Base-by-base conservation (phyloP, 2,329 filamentous ascomycete genomes). In the Arthrobotrys pseudoclavata region DNA sequence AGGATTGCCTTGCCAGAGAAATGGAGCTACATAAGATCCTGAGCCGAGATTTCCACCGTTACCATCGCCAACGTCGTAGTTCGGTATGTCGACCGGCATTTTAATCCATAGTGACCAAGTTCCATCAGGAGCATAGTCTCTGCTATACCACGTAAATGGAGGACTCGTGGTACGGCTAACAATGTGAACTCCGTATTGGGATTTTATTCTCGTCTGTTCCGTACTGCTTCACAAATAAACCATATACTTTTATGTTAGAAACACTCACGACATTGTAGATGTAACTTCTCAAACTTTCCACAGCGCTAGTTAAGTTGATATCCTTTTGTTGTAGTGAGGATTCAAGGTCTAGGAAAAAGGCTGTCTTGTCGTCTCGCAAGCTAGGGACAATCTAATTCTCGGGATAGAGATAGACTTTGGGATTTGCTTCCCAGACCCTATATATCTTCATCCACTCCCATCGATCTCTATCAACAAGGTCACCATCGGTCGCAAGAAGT, bases 301-400 rank as follows among this genome's bases (percentile, higher is more conserved):
- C 53, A 12, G 50, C 50, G 26, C 50, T 31, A 1, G 50, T 53
- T 9, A 53, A 53, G 26, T 55, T 79, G 10, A 82, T 5, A 53
- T 83, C 67, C 15, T 76, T 79, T 69, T 83, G 81, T 42, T 75
- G 34, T 1, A 83, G n/a, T 2, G 70, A 68, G 0, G 66, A 22
- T 64, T 83, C 82, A 0, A 83, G 62, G 7, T 74, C 71, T 13
- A 57, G 29, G 63, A 81, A 83, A 9, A 81, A 10, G 4, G 66
- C 24, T 2, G 69, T 81, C 66, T 84, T 84, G 76, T 84, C 80
- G 69, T 84, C 83, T 10, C 83, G 80, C 3, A 84, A 77, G 0
- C 69, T 60, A 0, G 83, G 81, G 0, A 82, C 81, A 13, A 84
- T 50, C 79, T 79, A 84, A 62, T 83, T 84, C 79, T 84, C 83